Percentiles rank a stretch among this genome's conserved stretches.
These are phyloP conservation scores for Craspedostauros australis DNA, from an alignment of 108 stramenopile genomes.

Conservation along the genomic window DNA sequence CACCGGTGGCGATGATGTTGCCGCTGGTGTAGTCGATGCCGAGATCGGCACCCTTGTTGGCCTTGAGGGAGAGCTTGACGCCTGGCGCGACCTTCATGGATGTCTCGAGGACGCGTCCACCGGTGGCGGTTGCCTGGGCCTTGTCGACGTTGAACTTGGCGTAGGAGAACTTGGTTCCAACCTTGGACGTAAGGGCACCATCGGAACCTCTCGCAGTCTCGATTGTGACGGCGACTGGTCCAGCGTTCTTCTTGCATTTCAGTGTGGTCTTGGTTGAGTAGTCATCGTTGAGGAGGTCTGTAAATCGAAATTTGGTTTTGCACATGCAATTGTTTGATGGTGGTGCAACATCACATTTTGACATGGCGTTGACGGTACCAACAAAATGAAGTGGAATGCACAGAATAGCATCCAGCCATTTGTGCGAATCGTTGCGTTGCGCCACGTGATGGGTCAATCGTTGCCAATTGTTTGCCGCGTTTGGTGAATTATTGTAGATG, in stretches of 20 bases:
- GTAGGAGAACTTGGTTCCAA: conserved; percentile 85
- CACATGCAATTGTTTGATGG: too few relatives aligned
- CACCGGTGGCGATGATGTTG: conserved; percentile 65
- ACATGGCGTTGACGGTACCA: too few relatives aligned
- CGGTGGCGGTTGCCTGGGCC: conserved; percentile 78
- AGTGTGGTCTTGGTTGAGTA: conserved; percentile 77
- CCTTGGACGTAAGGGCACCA: conserved; percentile 75
- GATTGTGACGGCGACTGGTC: conserved; percentile 81
- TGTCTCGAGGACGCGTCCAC: conserved; percentile 80
- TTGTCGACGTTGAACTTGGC: conserved; percentile 89
- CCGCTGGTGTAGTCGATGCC: conserved; percentile 83
- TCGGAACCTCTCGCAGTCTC: conserved; percentile 74
- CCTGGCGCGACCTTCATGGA: conserved; percentile 67
- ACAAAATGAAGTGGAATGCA: too few relatives aligned
- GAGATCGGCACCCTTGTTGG: conserved; percentile 84
- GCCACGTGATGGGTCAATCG: too few relatives aligned
- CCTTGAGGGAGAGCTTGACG: conserved; percentile 83
- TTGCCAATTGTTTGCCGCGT: too few relatives aligned
- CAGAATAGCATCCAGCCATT: too few relatives aligned
- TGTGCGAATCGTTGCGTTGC: too few relatives aligned
- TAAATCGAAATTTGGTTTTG: too few relatives aligned
- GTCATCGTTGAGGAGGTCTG: conserved; percentile 85
- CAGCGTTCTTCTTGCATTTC: conserved; percentile 84
- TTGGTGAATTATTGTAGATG: too few relatives aligned
- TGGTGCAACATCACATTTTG: too few relatives aligned